phyloP scores from a whole-genome alignment of 306 rosid genomes.

The Dryas octopetala region DNA sequence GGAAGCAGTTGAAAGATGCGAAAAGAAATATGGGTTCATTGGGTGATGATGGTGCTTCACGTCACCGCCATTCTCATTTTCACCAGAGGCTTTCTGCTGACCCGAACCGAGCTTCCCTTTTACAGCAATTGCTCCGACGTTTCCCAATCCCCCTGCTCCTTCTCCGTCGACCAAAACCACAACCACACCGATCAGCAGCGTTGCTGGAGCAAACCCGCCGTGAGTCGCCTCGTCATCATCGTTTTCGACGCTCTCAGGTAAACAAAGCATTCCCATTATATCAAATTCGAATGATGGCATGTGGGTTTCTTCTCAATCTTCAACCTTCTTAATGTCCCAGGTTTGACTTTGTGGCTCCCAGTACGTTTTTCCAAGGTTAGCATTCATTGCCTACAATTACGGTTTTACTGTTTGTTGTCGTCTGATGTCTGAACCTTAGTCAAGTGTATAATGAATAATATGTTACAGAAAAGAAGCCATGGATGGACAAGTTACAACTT shows the following conservation, averaged over 20 bases:
- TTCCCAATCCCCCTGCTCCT: constrained; percentile 60
- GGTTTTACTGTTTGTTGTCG: background rate
- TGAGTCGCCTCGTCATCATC: constrained; percentile 59
- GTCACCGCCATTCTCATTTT: constrained; percentile 56
- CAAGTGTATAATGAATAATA: background rate
- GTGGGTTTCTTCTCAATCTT: background rate
- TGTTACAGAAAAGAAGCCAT: constrained; percentile 66
- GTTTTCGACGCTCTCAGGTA: constrained; percentile 86
- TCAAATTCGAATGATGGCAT: background rate
- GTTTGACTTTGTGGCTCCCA: constrained; percentile 94
- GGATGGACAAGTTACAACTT: constrained; percentile 79
- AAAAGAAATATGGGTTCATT: constrained; percentile 51
- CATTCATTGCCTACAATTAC: background rate
- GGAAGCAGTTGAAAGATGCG: constrained; percentile 18
- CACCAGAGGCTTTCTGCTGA: constrained; percentile 84
- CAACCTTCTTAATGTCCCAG: constrained; percentile 30
- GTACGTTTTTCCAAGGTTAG: constrained; percentile 72
- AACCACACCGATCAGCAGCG: constrained; percentile 29
- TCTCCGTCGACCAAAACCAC: constrained; percentile 2
- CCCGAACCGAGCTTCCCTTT: constrained; percentile 87
- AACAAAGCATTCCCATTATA: background rate
- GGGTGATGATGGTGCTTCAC: constrained; percentile 64
- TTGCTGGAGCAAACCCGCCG: constrained; percentile 76
- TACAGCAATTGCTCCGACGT: constrained; percentile 71
- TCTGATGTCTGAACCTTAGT: background rate